Evolutionary conservation across 805 yeast species (phyloP).

Genomic region (Zygosaccharomyces gambellarensis): DNA sequence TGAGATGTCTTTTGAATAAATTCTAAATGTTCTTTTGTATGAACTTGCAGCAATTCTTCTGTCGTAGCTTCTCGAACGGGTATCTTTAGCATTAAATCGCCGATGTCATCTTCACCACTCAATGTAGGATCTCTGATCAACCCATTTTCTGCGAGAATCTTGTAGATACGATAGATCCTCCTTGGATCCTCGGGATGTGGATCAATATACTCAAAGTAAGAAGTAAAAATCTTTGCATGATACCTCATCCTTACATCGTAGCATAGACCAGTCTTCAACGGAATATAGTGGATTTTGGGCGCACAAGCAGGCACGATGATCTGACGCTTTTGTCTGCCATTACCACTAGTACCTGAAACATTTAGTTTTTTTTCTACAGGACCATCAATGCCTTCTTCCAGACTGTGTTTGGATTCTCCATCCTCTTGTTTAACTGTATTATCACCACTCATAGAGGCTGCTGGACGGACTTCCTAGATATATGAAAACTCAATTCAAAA

Average conservation of each 20-base stretch:
- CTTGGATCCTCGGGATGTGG: constrained; percentile 99
- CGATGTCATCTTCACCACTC: constrained; percentile 65
- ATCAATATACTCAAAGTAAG: constrained; percentile 89
- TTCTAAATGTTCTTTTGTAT: constrained; percentile 71
- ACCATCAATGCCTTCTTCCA: constrained; percentile 7
- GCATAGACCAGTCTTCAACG: constrained; percentile 85
- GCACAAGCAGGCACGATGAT: constrained; percentile 52
- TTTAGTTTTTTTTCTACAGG: constrained; percentile 2
- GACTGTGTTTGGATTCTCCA: constrained; percentile 9
- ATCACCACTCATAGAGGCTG: constrained; percentile 5
- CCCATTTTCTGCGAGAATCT: constrained; percentile 91
- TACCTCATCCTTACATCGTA: constrained; percentile 97
- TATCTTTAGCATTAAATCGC: constrained; percentile 80
- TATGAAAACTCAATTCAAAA: not conserved
- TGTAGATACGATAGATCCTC: constrained; percentile 88
- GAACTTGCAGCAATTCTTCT: constrained; percentile 84
- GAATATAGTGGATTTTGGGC: constrained; percentile 67
- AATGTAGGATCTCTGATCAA: constrained; percentile 73
- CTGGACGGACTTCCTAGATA: not conserved
- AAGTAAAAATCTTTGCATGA: constrained; percentile 90
- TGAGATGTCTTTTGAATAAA: constrained; percentile 69
- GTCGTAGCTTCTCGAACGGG: constrained; percentile 85
- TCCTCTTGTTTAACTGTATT: constrained; percentile 7
- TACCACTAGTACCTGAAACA: not conserved
- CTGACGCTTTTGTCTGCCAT: constrained; percentile 28